Percentiles rank a stretch among this genome's conserved stretches.
Conservation (phyloP, 169 alveolate species). For the Cryptosporidium ubiquitum region DNA sequence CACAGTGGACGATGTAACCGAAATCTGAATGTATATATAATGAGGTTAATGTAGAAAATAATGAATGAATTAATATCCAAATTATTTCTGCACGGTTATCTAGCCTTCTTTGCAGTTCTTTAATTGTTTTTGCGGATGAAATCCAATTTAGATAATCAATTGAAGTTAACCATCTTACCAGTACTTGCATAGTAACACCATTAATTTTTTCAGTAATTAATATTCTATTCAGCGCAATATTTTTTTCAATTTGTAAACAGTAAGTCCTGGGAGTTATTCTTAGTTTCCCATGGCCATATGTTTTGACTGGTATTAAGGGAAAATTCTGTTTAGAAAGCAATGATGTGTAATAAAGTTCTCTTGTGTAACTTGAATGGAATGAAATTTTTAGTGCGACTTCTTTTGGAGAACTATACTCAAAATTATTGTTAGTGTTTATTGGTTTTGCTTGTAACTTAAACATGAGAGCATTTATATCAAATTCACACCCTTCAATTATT, state of each 20-base stretch:
- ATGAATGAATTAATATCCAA: constrained; percentile 65
- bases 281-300: constrained; percentile 66
- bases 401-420: constrained; percentile 2
- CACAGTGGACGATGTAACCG: constrained; percentile 62
- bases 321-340: constrained; percentile 48
- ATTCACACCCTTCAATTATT: constrained; percentile 27
- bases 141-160: constrained; percentile 53
- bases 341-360: constrained; percentile 61
- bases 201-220: constrained; percentile 66
- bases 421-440: not conserved
- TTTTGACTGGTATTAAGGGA: constrained; percentile 52
- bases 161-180: constrained; percentile 62
- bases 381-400: constrained; percentile 59
- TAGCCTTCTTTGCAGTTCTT: constrained; percentile 56
- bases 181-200: constrained; percentile 54
- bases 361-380: constrained; percentile 56
- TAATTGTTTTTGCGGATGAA: constrained; percentile 36
- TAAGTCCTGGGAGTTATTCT: constrained; percentile 63
- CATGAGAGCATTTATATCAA: constrained; percentile 15
- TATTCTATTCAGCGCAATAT: constrained; percentile 31
- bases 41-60: constrained; percentile 63
- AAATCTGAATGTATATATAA: constrained; percentile 66
- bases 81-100: constrained; percentile 67
- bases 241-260: constrained; percentile 25
- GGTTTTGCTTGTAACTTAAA: not conserved